Evolutionary conservation across 2,329 filamentous ascomycete species (phyloP).

Genomic region (Microcera coccophila): DNA sequence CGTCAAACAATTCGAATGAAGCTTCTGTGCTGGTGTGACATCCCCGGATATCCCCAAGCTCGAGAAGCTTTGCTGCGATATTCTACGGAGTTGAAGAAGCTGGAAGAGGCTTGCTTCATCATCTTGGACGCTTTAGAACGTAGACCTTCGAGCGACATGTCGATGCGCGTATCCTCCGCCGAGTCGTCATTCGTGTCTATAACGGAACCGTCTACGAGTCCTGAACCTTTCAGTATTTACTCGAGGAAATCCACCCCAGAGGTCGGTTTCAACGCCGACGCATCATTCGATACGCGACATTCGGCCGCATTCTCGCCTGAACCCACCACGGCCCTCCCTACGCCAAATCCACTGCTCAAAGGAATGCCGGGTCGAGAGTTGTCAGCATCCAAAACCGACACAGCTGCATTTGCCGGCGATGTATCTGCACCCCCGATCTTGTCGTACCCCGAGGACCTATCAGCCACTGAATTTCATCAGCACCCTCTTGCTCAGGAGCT

Average conservation of each 20-base stretch:
- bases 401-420: slow-evolving; percentile 33
- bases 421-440: slow-evolving; percentile 27
- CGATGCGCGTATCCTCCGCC: slow-evolving; percentile 2
- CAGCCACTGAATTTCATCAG: slow-evolving; percentile 32
- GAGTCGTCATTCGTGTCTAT: slow-evolving; percentile 11
- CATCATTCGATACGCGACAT: slow-evolving; percentile 5
- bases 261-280: slow-evolving; percentile 6
- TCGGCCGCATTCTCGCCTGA: slow-evolving; percentile 1
- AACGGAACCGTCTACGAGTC: slow-evolving; percentile 10
- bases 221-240: slow-evolving; percentile 3
- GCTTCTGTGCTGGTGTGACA: slow-evolving; percentile 32
- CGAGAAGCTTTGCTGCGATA: slow-evolving; percentile 31
- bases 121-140: slow-evolving; percentile 20
- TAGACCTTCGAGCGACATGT: slow-evolving; percentile 1
- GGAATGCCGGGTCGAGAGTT: slow-evolving; percentile 39
- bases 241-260: slow-evolving; percentile 8
- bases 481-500: slow-evolving; percentile 35
- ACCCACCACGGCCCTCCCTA: slow-evolving; percentile 7
- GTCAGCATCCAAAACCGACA: slow-evolving; percentile 36
- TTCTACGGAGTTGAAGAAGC: slow-evolving; percentile 32
- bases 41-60: slow-evolving; percentile 28
- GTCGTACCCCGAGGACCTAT: slow-evolving; percentile 34
- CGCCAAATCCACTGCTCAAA: slow-evolving; percentile 41
- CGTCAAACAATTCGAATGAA: slow-evolving; percentile 28
- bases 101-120: slow-evolving; percentile 29